Evolutionary conservation across 1,284 basidiomycete species (phyloP), one percentile per base, ranked within the genome.

Genomic region (Golubevia sp.): DNA sequence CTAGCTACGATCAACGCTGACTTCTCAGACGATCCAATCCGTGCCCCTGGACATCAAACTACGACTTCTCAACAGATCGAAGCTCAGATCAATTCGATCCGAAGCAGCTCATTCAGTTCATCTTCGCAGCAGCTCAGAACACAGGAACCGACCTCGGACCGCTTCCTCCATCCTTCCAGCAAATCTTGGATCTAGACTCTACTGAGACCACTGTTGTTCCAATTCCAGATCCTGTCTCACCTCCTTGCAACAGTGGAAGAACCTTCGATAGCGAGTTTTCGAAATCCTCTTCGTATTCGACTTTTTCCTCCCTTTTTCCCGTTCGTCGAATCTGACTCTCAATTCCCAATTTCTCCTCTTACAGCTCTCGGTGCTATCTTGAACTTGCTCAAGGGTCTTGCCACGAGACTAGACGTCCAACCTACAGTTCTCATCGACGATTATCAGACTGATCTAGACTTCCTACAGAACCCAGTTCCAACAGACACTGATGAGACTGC

Each of bases 251-350:
- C 26, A 72, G 70, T 3, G 79, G 79, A 15, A n/a, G 62, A 2
- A 68, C 72, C 56, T 79, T 79, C 50, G 79, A 81, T 51, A 73
- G n/a, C n/a, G n/a, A n/a, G n/a, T n/a, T n/a, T n/a, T n/a, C n/a
- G n/a, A n/a, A n/a, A n/a, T n/a, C n/a, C n/a, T n/a, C n/a, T n/a
- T n/a, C n/a, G n/a, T n/a, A n/a, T n/a, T n/a, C n/a, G n/a, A n/a
- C n/a, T n/a, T n/a, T n/a, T n/a, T n/a, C n/a, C n/a, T n/a, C n/a
- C n/a, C n/a, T n/a, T n/a, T n/a, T n/a, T n/a, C n/a, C n/a, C n/a
- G n/a, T n/a, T n/a, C n/a, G n/a, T n/a, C n/a, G n/a, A n/a, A n/a
- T n/a, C n/a, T n/a, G n/a, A n/a, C n/a, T n/a, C n/a, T n/a, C n/a
- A n/a, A n/a, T n/a, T n/a, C n/a, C n/a, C n/a, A n/a, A n/a, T n/a